A percentile compares a stretch with the other conserved stretches of the same genome.
Conservation (phyloP, 2,329 filamentous ascomycete species). For the Colletotrichum australisinense region DNA sequence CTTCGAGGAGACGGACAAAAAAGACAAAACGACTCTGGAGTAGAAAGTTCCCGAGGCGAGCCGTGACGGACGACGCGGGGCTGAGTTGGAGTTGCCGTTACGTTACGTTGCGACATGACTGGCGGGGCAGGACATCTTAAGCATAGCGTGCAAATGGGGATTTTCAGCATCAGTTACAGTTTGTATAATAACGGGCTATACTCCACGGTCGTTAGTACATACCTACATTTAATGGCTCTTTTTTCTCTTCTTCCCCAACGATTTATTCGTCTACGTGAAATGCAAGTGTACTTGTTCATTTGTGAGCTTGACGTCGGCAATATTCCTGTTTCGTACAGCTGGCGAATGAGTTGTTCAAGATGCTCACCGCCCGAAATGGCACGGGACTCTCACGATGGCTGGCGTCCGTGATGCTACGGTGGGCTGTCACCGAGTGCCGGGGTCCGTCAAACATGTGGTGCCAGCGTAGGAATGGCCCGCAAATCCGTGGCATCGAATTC, state of each 20-base stretch:
- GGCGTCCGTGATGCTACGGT: slow-evolving; percentile 2
- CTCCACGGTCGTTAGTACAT: slow-evolving; percentile 38
- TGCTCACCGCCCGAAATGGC: slow-evolving; percentile 13
- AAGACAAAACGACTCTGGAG: slow-evolving; percentile 10
- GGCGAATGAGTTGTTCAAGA: neutral
- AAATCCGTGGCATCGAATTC: neutral
- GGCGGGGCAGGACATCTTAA: slow-evolving; percentile 40
- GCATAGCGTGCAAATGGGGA: slow-evolving; percentile 43
- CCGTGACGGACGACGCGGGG: slow-evolving; percentile 19
- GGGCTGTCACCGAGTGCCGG: slow-evolving; percentile 21
- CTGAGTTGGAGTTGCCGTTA: slow-evolving; percentile 25
- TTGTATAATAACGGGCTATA: slow-evolving; percentile 39
- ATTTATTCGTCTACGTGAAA: neutral
- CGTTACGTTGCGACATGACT: slow-evolving; percentile 33
- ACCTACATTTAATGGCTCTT: slow-evolving; percentile 35
- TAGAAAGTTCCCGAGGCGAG: slow-evolving; percentile 34
- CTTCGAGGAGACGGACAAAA: neutral
- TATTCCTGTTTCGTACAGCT: neutral
- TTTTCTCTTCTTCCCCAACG: neutral
- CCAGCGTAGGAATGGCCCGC: slow-evolving; percentile 5
- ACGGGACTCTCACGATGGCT: slow-evolving; percentile 7
- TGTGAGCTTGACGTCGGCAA: neutral
- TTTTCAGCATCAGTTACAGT: slow-evolving; percentile 40
- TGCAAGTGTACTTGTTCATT: neutral
- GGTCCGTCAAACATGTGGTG: neutral